phyloP scores from a whole-genome alignment of 176 grass and related monocot genomes.

The Carex kokanica region DNA sequence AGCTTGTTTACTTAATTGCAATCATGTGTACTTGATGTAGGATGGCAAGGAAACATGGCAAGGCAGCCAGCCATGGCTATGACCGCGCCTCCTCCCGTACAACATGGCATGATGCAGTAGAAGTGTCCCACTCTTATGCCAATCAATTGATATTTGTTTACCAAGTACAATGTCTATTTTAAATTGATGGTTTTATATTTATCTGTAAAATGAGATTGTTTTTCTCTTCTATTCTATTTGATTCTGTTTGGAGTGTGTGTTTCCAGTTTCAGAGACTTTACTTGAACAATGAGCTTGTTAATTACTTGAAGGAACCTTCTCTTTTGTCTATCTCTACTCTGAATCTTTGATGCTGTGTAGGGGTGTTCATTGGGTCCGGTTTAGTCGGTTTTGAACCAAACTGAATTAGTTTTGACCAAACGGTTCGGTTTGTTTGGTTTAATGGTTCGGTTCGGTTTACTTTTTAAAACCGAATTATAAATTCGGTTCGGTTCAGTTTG shows the following conservation, averaged over 20 bases:
- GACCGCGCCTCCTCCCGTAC: constrained; percentile 8
- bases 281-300: neutral
- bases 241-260: neutral
- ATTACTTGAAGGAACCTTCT: neutral
- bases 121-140: neutral
- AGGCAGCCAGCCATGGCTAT: constrained; percentile 31
- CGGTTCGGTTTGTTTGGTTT: too few relatives aligned
- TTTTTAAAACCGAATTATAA: too few relatives aligned
- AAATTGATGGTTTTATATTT: neutral
- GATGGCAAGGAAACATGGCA: constrained; percentile 55
- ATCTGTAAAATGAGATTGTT: neutral
- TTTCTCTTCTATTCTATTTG: neutral
- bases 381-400: too few relatives aligned
- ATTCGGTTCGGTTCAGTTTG: too few relatives aligned
- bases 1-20: neutral
- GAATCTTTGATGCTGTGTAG: too few relatives aligned
- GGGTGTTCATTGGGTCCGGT: too few relatives aligned
- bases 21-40: constrained; percentile 12
- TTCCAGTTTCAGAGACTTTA: neutral
- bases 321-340: neutral
- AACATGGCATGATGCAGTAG: constrained; percentile 40
- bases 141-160: neutral
- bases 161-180: neutral
- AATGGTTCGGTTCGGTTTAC: too few relatives aligned
- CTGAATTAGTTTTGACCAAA: too few relatives aligned